Base-by-base conservation (phyloP, 768 basidiomycete genomes). In the Phlebiopsis flavidoalba region DNA sequence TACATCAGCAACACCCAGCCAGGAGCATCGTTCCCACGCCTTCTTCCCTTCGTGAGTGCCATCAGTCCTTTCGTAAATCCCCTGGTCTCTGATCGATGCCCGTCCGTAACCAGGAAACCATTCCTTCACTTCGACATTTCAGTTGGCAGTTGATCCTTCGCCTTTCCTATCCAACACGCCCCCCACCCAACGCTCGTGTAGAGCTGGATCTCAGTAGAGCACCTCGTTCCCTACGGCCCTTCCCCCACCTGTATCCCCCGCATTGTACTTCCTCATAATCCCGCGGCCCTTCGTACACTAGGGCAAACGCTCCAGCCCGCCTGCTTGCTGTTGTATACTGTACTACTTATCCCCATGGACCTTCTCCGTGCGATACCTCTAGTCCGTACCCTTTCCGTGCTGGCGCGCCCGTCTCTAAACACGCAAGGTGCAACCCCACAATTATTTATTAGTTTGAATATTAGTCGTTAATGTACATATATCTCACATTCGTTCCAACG, bases 201-300 rank as follows among this genome's bases (percentile, higher is more conserved):
- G 52, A 53, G 52, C 52, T 36, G 52, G 52, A n/a, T n/a, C 52
- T 53, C 52, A 36, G 52, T n/a, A 53, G 54, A 24, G 54, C 54
- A 45, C 37, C 10, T 12, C 54, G 36, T 31, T 55, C 54, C 54
- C 40, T 43, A 53, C 52, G 36, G 54, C 54, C 54, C 54, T 6
- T 45, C 36, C 36, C 35, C 54, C 40, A 21, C 51, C 26, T 37
- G 21, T 55, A 55, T 31, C 40, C n/a, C n/a, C n/a, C 19, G 36
- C 54, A 55, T 37, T 55, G 54, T 55, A 55, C 54, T 19, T n/a
- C 53, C 35, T 31, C 37, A 37, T 55, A 55, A 55, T 55, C n/a
- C 40, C 36, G 54, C 54, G 54, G 54, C 36, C 54, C 21, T 37
- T 55, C 54, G 22, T 21, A 37, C 48, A 43, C 48, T 55, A 55